These are phyloP conservation scores for Aspergillus diversus DNA, from an alignment of 495 filamentous ascomycete species.

Conservation along the genomic window DNA sequence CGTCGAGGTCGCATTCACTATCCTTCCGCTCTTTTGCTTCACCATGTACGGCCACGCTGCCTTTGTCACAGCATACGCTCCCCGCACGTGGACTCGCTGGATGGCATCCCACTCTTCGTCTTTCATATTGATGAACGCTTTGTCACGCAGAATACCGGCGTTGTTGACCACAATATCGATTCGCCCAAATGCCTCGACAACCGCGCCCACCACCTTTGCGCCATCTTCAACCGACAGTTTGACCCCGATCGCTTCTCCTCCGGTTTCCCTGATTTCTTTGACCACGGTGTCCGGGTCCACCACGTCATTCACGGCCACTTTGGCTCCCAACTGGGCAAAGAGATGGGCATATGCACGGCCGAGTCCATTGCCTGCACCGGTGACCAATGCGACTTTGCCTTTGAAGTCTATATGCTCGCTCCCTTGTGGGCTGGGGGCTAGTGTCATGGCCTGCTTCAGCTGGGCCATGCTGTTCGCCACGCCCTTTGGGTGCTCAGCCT, in stretches of 20 bases:
- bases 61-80: slow-evolving; percentile 97
- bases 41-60: slow-evolving; percentile 97
- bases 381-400: slow-evolving; percentile 89
- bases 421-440: slow-evolving; percentile 71
- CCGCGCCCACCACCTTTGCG: slow-evolving; percentile 85
- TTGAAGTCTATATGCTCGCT: slow-evolving; percentile 72
- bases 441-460: slow-evolving; percentile 81
- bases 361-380: slow-evolving; percentile 90
- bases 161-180: slow-evolving; percentile 97
- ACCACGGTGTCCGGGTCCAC: slow-evolving; percentile 94
- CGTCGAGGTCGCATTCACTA: slow-evolving; percentile 95
- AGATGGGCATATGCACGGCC: slow-evolving; percentile 90
- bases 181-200: slow-evolving; percentile 92
- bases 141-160: slow-evolving; percentile 95
- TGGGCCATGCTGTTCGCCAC: slow-evolving; percentile 85
- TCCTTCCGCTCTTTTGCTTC: slow-evolving; percentile 97
- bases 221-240: slow-evolving; percentile 96
- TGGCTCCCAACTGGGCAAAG: slow-evolving; percentile 88
- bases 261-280: slow-evolving; percentile 84
- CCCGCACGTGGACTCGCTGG: slow-evolving; percentile 87
- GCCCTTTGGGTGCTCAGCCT: slow-evolving; percentile 83
- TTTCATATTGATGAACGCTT: slow-evolving; percentile 97
- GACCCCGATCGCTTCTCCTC: slow-evolving; percentile 89
- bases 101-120: slow-evolving; percentile 93
- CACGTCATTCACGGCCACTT: slow-evolving; percentile 93